Percentiles rank a stretch among this genome's conserved stretches.
phyloP scores from a whole-genome alignment of 2,329 filamentous ascomycete species.

The Hymenoscyphus scutula region DNA sequence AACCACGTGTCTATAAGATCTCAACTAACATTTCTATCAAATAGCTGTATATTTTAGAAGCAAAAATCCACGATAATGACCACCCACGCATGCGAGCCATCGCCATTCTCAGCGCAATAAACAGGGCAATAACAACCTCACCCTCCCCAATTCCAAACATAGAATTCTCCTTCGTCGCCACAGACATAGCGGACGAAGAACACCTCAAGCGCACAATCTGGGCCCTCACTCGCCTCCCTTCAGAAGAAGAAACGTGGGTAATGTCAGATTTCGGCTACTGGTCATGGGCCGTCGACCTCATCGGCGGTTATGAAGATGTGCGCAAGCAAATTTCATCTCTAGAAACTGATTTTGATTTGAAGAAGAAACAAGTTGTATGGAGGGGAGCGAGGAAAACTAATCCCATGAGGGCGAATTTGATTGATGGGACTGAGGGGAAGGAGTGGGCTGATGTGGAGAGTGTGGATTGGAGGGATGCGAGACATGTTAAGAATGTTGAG shows the following conservation, averaged over 20 bases:
- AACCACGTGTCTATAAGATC: not conserved
- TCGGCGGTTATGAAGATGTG: constrained; percentile 36
- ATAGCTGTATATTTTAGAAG: constrained; percentile 38
- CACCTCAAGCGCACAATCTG: constrained; percentile 22
- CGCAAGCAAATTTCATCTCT: constrained; percentile 21
- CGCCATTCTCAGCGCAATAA: constrained; percentile 37
- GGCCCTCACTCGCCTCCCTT: constrained; percentile 24
- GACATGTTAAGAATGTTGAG: constrained; percentile 2
- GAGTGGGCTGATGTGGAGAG: constrained; percentile 38
- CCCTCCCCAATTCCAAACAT: constrained; percentile 37
- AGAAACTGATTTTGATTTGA: constrained; percentile 16
- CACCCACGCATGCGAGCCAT: constrained; percentile 31
- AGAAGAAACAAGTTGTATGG: constrained; percentile 31
- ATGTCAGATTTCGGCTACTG: constrained; percentile 40
- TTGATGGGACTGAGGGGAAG: constrained; percentile 34
- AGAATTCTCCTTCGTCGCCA: constrained; percentile 38
- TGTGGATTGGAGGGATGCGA: constrained; percentile 25
- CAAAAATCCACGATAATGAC: constrained; percentile 18
- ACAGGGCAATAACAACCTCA: constrained; percentile 38
- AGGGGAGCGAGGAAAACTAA: constrained; percentile 30
- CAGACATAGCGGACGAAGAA: constrained; percentile 25
- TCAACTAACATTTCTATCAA: not conserved
- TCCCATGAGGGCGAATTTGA: constrained; percentile 29
- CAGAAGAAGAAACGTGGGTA: constrained; percentile 31
- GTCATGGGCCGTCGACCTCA: constrained; percentile 38